Conservation (phyloP, 2,329 filamentous ascomycete genomes). For the Xylariales sp. region DNA sequence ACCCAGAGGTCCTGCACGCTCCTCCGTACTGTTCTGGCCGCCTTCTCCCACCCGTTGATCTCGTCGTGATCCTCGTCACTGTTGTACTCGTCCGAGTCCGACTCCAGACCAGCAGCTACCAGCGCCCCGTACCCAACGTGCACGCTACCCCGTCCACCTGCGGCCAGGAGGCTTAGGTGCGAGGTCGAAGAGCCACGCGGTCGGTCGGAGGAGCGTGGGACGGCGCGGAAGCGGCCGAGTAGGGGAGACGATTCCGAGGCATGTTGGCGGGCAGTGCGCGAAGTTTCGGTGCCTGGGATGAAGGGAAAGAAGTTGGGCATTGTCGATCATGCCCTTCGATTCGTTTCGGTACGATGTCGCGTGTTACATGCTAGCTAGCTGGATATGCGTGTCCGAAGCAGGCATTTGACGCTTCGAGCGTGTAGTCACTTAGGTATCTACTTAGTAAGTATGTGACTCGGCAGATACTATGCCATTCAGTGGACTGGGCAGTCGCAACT, state of each 20-base stretch:
- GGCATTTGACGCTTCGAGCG: no score
- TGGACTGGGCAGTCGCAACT: no score
- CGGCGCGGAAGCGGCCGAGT: constrained; percentile 61
- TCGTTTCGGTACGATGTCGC: background rate
- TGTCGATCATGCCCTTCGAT: constrained; percentile 1
- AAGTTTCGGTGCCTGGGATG: constrained; percentile 59
- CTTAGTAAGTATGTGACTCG: no score
- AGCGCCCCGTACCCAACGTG: constrained; percentile 54
- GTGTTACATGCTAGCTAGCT: constrained; percentile 5
- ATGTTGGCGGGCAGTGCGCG: constrained; percentile 36
- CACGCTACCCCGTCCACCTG: constrained; percentile 43
- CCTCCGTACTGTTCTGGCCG: constrained; percentile 28
- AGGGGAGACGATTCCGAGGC: constrained; percentile 52
- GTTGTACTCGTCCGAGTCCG: constrained; percentile 25
- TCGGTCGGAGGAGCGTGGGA: constrained; percentile 36
- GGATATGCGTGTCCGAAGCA: no score
- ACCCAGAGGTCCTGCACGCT: constrained; percentile 53
- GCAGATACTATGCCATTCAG: no score
- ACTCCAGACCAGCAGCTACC: constrained; percentile 37
- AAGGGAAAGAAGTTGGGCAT: constrained; percentile 67
- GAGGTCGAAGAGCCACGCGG: constrained; percentile 11
- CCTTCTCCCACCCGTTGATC: constrained; percentile 22
- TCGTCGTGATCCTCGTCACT: constrained; percentile 23
- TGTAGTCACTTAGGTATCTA: no score
- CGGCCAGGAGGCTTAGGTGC: constrained; percentile 33